phyloP scores from a whole-genome alignment of 257 asterid species.

The Forsythia suspensa region DNA sequence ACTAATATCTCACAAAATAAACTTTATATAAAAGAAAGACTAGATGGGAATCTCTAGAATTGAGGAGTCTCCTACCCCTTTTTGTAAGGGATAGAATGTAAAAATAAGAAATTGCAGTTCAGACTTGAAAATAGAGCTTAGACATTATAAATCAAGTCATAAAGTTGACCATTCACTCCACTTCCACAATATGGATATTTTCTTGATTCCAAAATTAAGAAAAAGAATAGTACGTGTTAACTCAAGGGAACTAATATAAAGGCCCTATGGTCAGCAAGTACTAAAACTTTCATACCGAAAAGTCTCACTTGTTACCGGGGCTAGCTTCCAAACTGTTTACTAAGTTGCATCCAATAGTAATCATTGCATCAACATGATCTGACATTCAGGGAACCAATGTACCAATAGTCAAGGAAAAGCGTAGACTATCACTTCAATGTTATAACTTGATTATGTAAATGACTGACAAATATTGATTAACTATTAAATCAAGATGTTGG shows the following conservation, averaged over 20 bases:
- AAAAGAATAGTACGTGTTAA: background rate
- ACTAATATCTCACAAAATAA: background rate
- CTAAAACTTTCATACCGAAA: background rate
- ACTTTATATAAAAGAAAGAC: background rate
- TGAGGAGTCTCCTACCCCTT: background rate
- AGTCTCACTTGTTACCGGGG: background rate
- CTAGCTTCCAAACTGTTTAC: background rate
- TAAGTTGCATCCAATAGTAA: background rate
- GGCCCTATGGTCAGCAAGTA: background rate
- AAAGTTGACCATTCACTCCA: background rate
- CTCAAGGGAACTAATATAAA: background rate
- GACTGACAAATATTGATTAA: background rate
- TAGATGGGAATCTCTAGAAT: background rate
- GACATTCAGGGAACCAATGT: background rate
- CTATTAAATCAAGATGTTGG: background rate
- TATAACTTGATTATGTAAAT: background rate
- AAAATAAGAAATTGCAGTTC: background rate
- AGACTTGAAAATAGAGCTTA: background rate
- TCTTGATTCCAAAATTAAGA: background rate
- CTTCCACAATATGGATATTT: background rate
- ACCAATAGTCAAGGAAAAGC: background rate
- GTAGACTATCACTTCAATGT: background rate
- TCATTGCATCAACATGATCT: background rate
- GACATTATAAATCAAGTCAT: background rate
- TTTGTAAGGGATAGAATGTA: background rate